These are phyloP conservation scores for Carex parvula DNA, from an alignment of 176 grass and related monocot species.

Conservation along the genomic window DNA sequence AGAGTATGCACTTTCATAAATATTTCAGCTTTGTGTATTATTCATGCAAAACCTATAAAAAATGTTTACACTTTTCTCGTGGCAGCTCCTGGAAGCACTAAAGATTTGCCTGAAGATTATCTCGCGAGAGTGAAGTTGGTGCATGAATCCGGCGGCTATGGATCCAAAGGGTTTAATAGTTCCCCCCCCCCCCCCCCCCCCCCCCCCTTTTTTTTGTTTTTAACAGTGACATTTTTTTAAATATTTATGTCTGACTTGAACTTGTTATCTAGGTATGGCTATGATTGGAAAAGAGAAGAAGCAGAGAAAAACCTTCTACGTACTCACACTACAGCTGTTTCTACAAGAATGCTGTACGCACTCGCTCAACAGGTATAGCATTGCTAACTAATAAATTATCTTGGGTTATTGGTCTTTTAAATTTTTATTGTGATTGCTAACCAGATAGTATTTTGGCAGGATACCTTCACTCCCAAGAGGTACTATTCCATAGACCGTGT, in stretches of 20 bases:
- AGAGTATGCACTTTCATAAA: slow-evolving; percentile 34
- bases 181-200: too few relatives aligned
- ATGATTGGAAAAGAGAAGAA: slow-evolving; percentile 96
- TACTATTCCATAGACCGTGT: slow-evolving; percentile 94
- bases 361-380: slow-evolving; percentile 76
- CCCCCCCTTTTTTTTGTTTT: background rate
- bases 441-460: slow-evolving; percentile 35
- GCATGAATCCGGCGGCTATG: slow-evolving; percentile 81
- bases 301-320: slow-evolving; percentile 93
- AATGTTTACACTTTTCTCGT: slow-evolving; percentile 8
- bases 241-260: slow-evolving; percentile 25
- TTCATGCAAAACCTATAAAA: slow-evolving; percentile 8
- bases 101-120: slow-evolving; percentile 77
- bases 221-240: slow-evolving; percentile 14
- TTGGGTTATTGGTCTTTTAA: background rate
- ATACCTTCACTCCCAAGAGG: slow-evolving; percentile 79
- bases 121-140: slow-evolving; percentile 77
- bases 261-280: slow-evolving; percentile 63
- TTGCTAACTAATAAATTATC: background rate
- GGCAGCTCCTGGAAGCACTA: slow-evolving; percentile 61
- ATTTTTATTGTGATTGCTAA: slow-evolving; percentile 15
- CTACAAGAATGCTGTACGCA: slow-evolving; percentile 88
- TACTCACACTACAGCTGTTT: slow-evolving; percentile 97
- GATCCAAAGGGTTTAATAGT: slow-evolving; percentile 77
- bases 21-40: background rate